Percentiles rank a stretch among this genome's conserved stretches.
phyloP scores from a whole-genome alignment of 2,329 filamentous ascomycete genomes.

The Alternaria longipes region DNA sequence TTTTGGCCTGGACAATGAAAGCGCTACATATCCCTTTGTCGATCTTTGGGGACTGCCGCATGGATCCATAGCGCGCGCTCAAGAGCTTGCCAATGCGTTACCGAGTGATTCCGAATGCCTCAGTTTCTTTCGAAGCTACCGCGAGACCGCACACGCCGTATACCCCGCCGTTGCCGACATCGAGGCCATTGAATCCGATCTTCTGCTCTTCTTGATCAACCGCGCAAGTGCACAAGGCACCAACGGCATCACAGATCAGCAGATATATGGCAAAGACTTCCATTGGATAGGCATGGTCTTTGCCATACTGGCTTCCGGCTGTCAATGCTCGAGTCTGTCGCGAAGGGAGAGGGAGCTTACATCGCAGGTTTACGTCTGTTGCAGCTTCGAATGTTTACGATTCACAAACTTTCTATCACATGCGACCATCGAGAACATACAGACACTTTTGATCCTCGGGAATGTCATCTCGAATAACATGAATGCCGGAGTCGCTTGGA shows the following conservation, averaged over 20 bases:
- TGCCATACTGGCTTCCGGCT: constrained; percentile 69
- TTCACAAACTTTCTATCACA: constrained; percentile 72
- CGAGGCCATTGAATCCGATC: constrained; percentile 62
- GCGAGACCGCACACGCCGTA: constrained; percentile 67
- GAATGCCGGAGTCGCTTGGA: constrained; percentile 72
- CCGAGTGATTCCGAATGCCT: constrained; percentile 67
- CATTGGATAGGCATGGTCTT: constrained; percentile 69
- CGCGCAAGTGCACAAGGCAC: constrained; percentile 57
- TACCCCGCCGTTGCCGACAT: constrained; percentile 69
- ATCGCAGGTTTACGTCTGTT: constrained; percentile 72
- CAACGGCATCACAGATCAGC: constrained; percentile 60
- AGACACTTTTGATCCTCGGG: constrained; percentile 68
- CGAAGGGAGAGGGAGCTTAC: constrained; percentile 69
- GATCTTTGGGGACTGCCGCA: constrained; percentile 70
- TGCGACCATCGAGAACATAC: constrained; percentile 68
- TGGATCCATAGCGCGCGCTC: constrained; percentile 65
- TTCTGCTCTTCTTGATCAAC: constrained; percentile 63
- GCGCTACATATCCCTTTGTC: constrained; percentile 71
- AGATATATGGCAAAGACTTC: constrained; percentile 66
- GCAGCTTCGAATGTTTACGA: constrained; percentile 70
- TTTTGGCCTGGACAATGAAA: constrained; percentile 70
- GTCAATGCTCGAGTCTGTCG: constrained; percentile 66
- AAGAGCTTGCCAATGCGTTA: constrained; percentile 66
- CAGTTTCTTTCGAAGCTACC: constrained; percentile 66
- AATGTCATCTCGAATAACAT: constrained; percentile 70